phyloP scores from a whole-genome alignment of 2,329 filamentous ascomycete species.

The Sporothrix brunneoviolacea region DNA sequence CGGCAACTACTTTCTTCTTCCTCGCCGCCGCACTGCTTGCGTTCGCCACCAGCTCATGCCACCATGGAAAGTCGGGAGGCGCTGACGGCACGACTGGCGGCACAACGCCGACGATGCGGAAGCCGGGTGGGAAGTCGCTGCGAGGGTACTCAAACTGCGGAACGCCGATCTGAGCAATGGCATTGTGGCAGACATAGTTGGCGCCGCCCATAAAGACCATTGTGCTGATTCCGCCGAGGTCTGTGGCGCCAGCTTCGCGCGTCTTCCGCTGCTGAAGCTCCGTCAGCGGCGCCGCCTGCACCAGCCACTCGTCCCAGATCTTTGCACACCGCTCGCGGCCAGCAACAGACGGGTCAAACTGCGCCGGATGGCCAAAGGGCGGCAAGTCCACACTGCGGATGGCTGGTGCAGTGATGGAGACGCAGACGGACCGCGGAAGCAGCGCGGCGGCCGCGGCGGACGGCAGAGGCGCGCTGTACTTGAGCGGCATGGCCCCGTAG shows the following conservation, averaged over 20 bases:
- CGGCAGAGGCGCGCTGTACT: conserved; percentile 25
- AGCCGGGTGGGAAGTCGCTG: conserved; percentile 29
- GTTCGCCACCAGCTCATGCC: conserved; percentile 27
- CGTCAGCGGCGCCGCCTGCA: conserved; percentile 21
- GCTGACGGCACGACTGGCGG: conserved; percentile 15
- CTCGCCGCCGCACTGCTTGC: conserved; percentile 3
- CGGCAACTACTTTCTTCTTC: conserved; percentile 29
- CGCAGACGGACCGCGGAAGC: conserved; percentile 24
- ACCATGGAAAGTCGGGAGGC: conserved; percentile 24
- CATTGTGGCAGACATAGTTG: conserved; percentile 30
- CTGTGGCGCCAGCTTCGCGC: conserved; percentile 23
- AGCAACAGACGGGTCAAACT: conserved; percentile 24
- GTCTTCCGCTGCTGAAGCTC: conserved; percentile 24
- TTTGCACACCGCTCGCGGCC: conserved; percentile 19
- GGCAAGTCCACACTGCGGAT: conserved; percentile 30
- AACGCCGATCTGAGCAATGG: conserved; percentile 32
- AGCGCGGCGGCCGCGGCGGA: conserved; percentile 13
- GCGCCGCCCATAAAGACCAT: conserved; percentile 26
- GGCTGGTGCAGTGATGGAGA: conserved; percentile 32
- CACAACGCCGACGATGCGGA: conserved; percentile 30
- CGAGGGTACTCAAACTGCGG: conserved; percentile 33
- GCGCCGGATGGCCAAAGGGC: conserved; percentile 26
- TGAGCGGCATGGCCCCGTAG: conserved; percentile 30
- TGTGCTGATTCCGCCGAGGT: conserved; percentile 1
- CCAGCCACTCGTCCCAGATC: conserved; percentile 28